Evolutionary conservation across 148 eudicot genomes (phyloP), one percentile per base, ranked within the genome.

Genomic region (Mesembryanthemum crystallinum): DNA sequence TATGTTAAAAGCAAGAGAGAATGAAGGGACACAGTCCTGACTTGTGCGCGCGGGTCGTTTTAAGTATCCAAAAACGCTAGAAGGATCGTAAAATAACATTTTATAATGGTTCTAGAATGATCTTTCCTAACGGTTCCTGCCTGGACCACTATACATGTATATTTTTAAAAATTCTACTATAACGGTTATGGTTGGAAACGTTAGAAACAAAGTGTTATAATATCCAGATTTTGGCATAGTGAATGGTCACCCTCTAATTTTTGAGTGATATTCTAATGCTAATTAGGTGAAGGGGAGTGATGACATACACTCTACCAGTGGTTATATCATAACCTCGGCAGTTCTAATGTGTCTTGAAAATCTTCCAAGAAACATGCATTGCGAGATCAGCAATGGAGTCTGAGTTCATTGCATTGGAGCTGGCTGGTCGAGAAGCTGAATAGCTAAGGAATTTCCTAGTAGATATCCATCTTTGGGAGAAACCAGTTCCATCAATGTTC

Each of bases 321-420:
- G 70, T 6, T 67, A 35, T 67, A n/a, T 67, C 8, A 37, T 25
- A 37, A 67, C 70, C 32, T 35, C 37, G 25, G 71, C 17, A 39
- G 71, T 0, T 51, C 17, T 15, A 29, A 18, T 17, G 28, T 67
- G 18, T 39, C 71, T 39, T 67, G 54, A 54, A 67, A 64, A 64
- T 64, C 69, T 7, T 64, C 69, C 69, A 64, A 33, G 45, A 64
- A 17, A 64, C 69, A 21, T 67, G 71, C 20, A 67, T 67, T 10
- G 54, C 65, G 30, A 14, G 14, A 7, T 62, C 35, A 25, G 27
- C 33, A 24, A 62, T 62, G 65, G 33, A 27, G 29, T 25, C 25
- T 45, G 43, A 45, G 13, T 60, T 21, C 8, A 23, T 37, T 39
- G 68, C 54, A 1, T 43, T 67, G 7, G 54, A 42, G 70, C 11